phyloP scores from a whole-genome alignment of 2,329 filamentous ascomycete genomes.

The Talaromyces sp. region DNA sequence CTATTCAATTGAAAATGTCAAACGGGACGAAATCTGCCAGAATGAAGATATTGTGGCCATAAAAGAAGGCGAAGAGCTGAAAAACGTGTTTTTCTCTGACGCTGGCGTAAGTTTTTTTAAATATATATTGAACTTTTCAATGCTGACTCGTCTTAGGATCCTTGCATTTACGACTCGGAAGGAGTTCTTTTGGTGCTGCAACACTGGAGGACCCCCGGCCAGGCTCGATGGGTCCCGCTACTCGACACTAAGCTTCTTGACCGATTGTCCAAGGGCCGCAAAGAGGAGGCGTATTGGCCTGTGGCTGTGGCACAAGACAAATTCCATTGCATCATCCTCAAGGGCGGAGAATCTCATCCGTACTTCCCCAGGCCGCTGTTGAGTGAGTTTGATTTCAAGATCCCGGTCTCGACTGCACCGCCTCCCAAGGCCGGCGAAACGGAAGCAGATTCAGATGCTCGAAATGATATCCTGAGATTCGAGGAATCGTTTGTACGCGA shows the following conservation, averaged over 20 bases:
- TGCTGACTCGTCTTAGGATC: conserved; percentile 56
- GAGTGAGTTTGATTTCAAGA: conserved; percentile 85
- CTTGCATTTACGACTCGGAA: conserved; percentile 91
- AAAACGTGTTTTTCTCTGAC: conserved; percentile 87
- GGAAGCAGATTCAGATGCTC: conserved; percentile 32
- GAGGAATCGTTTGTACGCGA: conserved; percentile 79
- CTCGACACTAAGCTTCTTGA: conserved; percentile 82
- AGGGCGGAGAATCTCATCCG: conserved; percentile 86
- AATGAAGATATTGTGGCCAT: conserved; percentile 88
- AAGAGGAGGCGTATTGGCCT: conserved; percentile 89
- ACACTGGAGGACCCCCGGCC: conserved; percentile 81
- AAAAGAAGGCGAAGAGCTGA: conserved; percentile 65
- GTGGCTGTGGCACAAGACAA: conserved; percentile 86
- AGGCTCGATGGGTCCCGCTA: conserved; percentile 86
- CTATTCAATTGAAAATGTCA: conserved; percentile 93
- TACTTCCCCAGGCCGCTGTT: conserved; percentile 88
- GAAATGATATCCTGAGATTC: conserved; percentile 46
- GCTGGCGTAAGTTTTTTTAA: conserved; percentile 59
- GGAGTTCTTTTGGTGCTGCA: conserved; percentile 82
- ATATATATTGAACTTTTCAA: neutral
- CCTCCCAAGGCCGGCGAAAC: conserved; percentile 32
- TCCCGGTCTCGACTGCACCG: conserved; percentile 64
- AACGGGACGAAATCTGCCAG: conserved; percentile 88
- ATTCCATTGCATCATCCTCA: conserved; percentile 98
- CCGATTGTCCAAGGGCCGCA: conserved; percentile 76